Evolutionary conservation across 139 green algal genomes (phyloP).

Genomic region (Haematococcus sp.): DNA sequence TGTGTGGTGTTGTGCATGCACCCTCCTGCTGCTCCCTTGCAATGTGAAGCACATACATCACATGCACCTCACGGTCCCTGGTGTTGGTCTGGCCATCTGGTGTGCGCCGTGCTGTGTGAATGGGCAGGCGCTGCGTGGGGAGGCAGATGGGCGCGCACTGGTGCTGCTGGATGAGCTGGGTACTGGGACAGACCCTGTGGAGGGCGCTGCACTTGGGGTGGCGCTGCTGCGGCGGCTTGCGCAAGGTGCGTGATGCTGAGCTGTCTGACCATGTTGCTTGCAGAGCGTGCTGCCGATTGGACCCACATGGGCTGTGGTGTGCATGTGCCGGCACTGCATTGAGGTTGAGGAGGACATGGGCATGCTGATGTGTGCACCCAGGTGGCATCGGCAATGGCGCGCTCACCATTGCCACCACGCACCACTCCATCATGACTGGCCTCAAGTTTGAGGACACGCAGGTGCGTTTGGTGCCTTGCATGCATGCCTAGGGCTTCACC

Average conservation of each 20-base stretch:
- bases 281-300: no score
- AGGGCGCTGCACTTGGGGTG: constrained; percentile 88
- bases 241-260: constrained; percentile 5
- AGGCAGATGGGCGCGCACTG: constrained; percentile 69
- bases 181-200: constrained; percentile 89
- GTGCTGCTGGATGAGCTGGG: constrained; percentile 97
- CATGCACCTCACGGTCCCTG: no score
- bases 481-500: no score
- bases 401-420: constrained; percentile 78
- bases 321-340: no score
- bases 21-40: neutral
- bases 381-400: constrained; percentile 54
- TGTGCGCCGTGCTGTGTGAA: no score
- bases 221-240: constrained; percentile 68
- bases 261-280: neutral
- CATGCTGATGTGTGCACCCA: neutral
- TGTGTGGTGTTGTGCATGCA: neutral
- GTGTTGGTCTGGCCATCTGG: neutral
- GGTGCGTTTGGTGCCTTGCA: neutral
- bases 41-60: no score
- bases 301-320: no score
- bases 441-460: constrained; percentile 80
- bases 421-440: constrained; percentile 67
- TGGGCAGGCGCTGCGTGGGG: constrained; percentile 59
- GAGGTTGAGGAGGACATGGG: no score